Percentiles rank a stretch among this genome's conserved stretches.
Conservation (phyloP, 257 asterid species). For the Nicotiana tabacum region DNA sequence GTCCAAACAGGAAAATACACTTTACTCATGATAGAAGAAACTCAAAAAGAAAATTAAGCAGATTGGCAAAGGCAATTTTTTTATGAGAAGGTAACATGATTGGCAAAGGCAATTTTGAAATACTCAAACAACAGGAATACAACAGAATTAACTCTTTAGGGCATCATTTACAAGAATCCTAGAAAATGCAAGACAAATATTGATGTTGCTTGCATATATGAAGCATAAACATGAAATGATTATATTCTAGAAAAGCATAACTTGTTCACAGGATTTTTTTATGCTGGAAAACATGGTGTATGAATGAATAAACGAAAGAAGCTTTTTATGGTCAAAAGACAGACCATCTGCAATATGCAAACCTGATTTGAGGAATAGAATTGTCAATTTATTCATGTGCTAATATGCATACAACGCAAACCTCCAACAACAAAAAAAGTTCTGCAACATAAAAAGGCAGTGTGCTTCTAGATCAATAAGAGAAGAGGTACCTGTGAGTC, state of each 20-base stretch:
- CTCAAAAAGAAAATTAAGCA: not conserved
- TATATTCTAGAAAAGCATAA: not conserved
- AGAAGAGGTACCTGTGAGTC: slow-evolving; percentile 68
- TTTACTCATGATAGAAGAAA: not conserved
- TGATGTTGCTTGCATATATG: not conserved
- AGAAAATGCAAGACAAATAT: not conserved
- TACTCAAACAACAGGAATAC: not conserved
- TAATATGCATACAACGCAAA: not conserved
- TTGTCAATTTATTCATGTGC: not conserved
- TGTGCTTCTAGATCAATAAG: slow-evolving; percentile 7
- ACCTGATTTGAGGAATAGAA: not conserved
- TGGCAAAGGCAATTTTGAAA: not conserved
- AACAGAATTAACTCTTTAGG: slow-evolving; percentile 5
- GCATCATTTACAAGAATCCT: not conserved
- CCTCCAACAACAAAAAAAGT: not conserved
- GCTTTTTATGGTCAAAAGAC: not conserved
- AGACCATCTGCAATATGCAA: not conserved
- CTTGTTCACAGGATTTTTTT: not conserved
- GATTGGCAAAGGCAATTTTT: not conserved
- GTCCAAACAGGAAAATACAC: not conserved
- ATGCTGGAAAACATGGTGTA: not conserved
- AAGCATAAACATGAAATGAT: slow-evolving; percentile 4
- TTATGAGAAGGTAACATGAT: not conserved
- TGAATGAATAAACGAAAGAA: not conserved
- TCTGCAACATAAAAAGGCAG: not conserved